Evolutionary conservation across 306 rosid genomes (phyloP).

Genomic region (Vigna trinervia): DNA sequence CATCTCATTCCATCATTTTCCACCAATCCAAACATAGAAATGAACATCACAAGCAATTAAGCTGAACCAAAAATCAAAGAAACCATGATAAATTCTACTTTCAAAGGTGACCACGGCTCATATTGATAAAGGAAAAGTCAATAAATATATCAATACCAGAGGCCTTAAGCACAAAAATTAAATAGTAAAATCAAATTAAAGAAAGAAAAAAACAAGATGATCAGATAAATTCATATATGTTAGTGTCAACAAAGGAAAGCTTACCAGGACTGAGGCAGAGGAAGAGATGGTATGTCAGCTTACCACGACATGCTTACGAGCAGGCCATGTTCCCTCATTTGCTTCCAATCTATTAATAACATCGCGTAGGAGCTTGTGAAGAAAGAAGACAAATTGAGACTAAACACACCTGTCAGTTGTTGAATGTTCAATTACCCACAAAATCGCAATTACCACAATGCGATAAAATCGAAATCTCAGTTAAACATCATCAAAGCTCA

Average conservation of each 20-base stretch:
- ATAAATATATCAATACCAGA: no score
- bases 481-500: background rate
- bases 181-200: background rate
- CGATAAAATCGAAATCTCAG: background rate
- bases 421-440: background rate
- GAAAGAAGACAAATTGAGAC: conserved; percentile 19
- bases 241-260: conserved; percentile 34
- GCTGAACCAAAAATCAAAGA: conserved; percentile 28
- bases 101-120: background rate
- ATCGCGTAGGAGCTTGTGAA: no score
- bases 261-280: conserved; percentile 96
- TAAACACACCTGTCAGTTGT: background rate
- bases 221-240: background rate
- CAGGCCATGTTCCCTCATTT: no score
- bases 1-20: background rate
- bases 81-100: background rate
- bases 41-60: background rate
- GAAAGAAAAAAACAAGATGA: background rate
- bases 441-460: background rate
- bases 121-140: background rate
- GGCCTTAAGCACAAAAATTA: conserved; percentile 3
- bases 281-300: conserved; percentile 81
- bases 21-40: conserved; percentile 14
- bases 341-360: no score
- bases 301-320: background rate